phyloP scores from a whole-genome alignment of 768 basidiomycete genomes.

The Serendipita sp. region DNA sequence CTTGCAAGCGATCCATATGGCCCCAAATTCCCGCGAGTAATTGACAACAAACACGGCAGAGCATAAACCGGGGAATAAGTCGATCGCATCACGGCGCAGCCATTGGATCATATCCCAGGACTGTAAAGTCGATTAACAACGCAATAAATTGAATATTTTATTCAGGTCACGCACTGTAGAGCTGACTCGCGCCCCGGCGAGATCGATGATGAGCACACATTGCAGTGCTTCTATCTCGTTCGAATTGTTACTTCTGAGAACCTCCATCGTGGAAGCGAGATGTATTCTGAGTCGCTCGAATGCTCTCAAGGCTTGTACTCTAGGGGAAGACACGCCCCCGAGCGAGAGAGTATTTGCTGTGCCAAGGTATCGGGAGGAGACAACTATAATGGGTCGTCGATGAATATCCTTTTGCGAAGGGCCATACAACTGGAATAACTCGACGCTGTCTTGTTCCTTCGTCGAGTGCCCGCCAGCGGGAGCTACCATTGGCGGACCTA shows the following conservation, averaged over 20 bases:
- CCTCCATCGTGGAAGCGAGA: not conserved
- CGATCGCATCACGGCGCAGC: not conserved
- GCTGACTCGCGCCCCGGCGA: not conserved
- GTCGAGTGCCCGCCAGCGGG: too few species aligned
- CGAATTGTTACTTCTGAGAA: not conserved
- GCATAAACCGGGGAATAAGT: not conserved
- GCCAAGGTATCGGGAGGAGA: not conserved
- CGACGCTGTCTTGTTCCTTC: too few species aligned
- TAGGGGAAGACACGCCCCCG: not conserved
- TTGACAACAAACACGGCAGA: slow-evolving; percentile 6
- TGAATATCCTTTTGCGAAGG: not conserved
- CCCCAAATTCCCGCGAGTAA: slow-evolving; percentile 5
- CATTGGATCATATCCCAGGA: slow-evolving; percentile 3
- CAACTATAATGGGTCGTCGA: not conserved
- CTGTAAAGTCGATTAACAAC: not conserved
- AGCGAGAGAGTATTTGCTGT: not conserved
- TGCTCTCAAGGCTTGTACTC: not conserved
- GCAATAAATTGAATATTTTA: too few species aligned
- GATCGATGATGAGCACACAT: not conserved
- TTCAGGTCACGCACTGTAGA: not conserved
- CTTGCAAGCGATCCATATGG: not conserved
- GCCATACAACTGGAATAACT: not conserved
- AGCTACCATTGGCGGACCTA: too few species aligned
- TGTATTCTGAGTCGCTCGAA: not conserved
- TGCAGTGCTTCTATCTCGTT: not conserved